Conservation (phyloP, 2,329 filamentous ascomycete species). For the Zymoseptoria tritici region DNA sequence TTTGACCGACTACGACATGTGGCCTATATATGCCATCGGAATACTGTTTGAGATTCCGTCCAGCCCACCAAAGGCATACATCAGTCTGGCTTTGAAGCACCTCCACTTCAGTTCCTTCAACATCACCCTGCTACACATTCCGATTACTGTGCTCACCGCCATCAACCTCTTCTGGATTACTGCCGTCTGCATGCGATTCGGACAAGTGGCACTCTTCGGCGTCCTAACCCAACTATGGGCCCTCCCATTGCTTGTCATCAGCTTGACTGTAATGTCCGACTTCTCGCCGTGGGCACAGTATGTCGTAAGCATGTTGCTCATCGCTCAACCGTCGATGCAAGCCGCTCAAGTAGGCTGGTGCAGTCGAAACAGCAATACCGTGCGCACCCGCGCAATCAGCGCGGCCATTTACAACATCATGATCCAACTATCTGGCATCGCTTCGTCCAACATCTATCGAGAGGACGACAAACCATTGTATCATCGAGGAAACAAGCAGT, state of each 20-base stretch:
- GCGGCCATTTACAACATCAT: constrained; percentile 54
- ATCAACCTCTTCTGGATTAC: constrained; percentile 27
- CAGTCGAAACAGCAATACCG: constrained; percentile 55
- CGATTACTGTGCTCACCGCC: constrained; percentile 43
- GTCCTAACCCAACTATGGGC: constrained; percentile 22
- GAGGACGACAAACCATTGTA: constrained; percentile 50
- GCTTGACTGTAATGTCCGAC: constrained; percentile 29
- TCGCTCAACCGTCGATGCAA: constrained; percentile 40
- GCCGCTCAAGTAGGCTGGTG: constrained; percentile 55
- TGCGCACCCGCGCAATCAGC: constrained; percentile 55
- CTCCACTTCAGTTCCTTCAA: constrained; percentile 37
- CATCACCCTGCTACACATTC: constrained; percentile 37
- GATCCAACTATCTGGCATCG: constrained; percentile 35
- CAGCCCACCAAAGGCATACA: constrained; percentile 32
- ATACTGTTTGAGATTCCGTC: constrained; percentile 17
- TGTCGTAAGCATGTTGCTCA: constrained; percentile 33
- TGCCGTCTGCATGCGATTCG: no score
- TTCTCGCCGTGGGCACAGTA: constrained; percentile 32
- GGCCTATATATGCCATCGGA: constrained; percentile 48
- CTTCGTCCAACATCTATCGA: constrained; percentile 42
- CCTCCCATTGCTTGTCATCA: constrained; percentile 34
- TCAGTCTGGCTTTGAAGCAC: constrained; percentile 34
- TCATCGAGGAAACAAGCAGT: constrained; percentile 45
- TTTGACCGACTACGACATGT: constrained; percentile 51
- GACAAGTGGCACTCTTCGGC: no score